These are phyloP conservation scores for Thalassia testudinum DNA, from an alignment of 116 monocot species.

Conservation along the genomic window DNA sequence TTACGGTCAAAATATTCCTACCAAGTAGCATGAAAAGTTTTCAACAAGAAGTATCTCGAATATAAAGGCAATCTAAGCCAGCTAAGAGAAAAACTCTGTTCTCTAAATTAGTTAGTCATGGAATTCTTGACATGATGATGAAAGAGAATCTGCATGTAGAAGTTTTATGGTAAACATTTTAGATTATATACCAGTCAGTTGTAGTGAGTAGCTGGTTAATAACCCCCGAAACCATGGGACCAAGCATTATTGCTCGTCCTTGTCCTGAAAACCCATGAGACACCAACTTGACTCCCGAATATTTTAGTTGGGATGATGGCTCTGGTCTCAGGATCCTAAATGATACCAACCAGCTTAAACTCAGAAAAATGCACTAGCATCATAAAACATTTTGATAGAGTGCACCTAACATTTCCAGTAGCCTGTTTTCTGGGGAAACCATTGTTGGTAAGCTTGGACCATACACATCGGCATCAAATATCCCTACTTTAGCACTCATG, in stretches of 20 bases:
- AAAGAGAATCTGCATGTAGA: too few relatives aligned
- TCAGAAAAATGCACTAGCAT: neutral
- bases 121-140: too few relatives aligned
- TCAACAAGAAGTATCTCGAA: too few relatives aligned
- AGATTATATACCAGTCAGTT: too few relatives aligned
- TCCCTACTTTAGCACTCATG: constrained; percentile 99
- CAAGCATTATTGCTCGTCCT: constrained; percentile 95
- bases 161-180: constrained; percentile 61
- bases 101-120: too few relatives aligned
- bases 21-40: too few relatives aligned
- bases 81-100: too few relatives aligned
- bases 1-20: too few relatives aligned
- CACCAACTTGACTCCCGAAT: constrained; percentile 87
- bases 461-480: too few relatives aligned
- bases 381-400: neutral
- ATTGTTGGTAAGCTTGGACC: constrained; percentile 95
- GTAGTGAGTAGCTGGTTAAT: constrained; percentile 92
- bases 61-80: too few relatives aligned
- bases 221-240: constrained; percentile 97
- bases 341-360: too few relatives aligned
- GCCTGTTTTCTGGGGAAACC: constrained; percentile 86
- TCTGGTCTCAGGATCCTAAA: too few relatives aligned
- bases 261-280: constrained; percentile 97
- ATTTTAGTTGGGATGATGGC: constrained; percentile 85
- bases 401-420: constrained; percentile 78